phyloP scores from a whole-genome alignment of 768 basidiomycete genomes.

The Collybia sordida region DNA sequence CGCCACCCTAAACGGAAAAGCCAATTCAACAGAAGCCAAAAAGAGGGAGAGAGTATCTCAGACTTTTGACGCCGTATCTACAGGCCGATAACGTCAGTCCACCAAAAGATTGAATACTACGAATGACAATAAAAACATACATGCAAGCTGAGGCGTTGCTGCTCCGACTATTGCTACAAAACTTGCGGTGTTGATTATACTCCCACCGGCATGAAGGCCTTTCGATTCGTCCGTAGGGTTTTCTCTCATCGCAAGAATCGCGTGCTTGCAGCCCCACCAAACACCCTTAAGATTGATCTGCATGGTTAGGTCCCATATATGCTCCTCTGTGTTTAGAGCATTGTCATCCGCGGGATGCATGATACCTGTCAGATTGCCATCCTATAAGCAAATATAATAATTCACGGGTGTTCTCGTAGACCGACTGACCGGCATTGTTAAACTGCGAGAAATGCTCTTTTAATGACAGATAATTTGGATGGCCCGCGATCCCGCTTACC shows the following conservation, averaged over 20 bases:
- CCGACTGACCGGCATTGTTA: constrained; percentile 77
- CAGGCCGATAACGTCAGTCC: constrained; percentile 12
- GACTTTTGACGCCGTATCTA: constrained; percentile 95
- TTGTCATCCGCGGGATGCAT: constrained; percentile 97
- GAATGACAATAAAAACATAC: constrained; percentile 37
- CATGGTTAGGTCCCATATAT: constrained; percentile 94
- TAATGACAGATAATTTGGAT: not conserved
- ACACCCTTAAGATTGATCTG: constrained; percentile 97
- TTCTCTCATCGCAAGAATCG: constrained; percentile 93
- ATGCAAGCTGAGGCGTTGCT: constrained; percentile 97
- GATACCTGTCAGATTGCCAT: constrained; percentile 58
- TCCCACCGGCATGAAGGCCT: constrained; percentile 79
- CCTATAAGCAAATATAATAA: not conserved
- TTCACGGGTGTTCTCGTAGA: constrained; percentile 1
- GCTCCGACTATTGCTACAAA: constrained; percentile 96
- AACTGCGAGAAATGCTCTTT: constrained; percentile 50
- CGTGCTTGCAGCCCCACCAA: constrained; percentile 99
- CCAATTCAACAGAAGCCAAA: constrained; percentile 1
- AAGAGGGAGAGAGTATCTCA: constrained; percentile 5
- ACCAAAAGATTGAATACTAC: constrained; percentile 4
- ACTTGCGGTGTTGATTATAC: constrained; percentile 97
- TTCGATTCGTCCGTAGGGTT: constrained; percentile 83
- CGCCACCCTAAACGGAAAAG: constrained; percentile 65
- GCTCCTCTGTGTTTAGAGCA: constrained; percentile 94
- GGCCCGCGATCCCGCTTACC: constrained; percentile 47